Percentiles rank a stretch among this genome's conserved stretches.
These are phyloP conservation scores for Aspergillus sclerotioniger DNA, from an alignment of 495 filamentous ascomycete genomes.

Conservation along the genomic window DNA sequence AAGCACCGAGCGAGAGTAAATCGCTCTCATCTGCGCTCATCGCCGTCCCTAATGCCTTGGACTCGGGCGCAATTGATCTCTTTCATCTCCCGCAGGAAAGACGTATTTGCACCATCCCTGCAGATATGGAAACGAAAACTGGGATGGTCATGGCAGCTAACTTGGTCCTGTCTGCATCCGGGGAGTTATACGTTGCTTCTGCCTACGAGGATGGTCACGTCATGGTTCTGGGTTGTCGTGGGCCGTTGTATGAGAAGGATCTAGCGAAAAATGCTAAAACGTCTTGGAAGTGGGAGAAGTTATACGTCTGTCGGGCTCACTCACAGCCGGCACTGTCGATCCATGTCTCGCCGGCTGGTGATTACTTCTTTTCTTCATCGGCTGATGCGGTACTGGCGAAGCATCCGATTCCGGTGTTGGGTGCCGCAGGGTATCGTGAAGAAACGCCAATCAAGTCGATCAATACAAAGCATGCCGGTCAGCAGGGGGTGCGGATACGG, in stretches of 20 bases:
- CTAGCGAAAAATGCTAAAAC: constrained; percentile 8
- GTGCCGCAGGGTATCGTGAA: constrained; percentile 12
- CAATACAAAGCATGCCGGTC: constrained; percentile 85
- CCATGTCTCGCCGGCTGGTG: constrained; percentile 53
- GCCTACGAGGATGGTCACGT: constrained; percentile 87
- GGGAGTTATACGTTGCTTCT: constrained; percentile 54
- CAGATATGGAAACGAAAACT: constrained; percentile 55
- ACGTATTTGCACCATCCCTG: constrained; percentile 64
- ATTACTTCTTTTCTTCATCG: constrained; percentile 75
- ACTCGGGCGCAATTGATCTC: constrained; percentile 80
- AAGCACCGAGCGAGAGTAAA: neutral
- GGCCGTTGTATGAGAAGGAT: constrained; percentile 13
- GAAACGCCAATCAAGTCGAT: constrained; percentile 53
- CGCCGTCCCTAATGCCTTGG: constrained; percentile 73
- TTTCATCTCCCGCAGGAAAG: constrained; percentile 75
- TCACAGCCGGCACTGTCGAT: constrained; percentile 84
- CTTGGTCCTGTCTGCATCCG: constrained; percentile 44
- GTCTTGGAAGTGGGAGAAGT: constrained; percentile 54
- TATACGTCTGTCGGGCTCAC: constrained; percentile 69
- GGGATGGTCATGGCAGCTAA: constrained; percentile 91
- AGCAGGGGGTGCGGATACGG: constrained; percentile 76
- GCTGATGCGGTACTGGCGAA: constrained; percentile 71
- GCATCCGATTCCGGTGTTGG: constrained; percentile 52
- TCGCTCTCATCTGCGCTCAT: constrained; percentile 48
- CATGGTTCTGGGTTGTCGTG: constrained; percentile 50